phyloP scores from a whole-genome alignment of 208 protist species.

The Leishmania tarentolae region DNA sequence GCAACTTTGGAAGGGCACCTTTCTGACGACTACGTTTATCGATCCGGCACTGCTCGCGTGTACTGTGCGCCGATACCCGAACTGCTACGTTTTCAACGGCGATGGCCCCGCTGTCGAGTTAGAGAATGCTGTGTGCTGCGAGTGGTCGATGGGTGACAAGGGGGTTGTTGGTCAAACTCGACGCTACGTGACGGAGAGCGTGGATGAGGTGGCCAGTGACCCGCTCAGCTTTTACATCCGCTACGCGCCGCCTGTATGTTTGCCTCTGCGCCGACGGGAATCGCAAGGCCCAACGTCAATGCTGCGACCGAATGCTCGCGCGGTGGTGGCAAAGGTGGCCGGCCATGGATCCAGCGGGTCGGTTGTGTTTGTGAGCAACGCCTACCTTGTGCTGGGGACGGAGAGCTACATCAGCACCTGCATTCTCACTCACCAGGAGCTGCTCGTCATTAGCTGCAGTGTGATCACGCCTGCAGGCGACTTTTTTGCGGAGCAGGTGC shows the following conservation, averaged over 20 bases:
- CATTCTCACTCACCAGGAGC: conserved; percentile 49
- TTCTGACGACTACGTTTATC: conserved; percentile 48
- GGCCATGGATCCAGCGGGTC: conserved; percentile 17
- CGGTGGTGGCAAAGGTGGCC: conserved; percentile 49
- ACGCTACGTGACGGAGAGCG: conserved; percentile 25
- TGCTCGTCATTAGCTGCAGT: conserved; percentile 72
- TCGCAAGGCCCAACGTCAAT: conserved; percentile 2
- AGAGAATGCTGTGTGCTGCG: conserved; percentile 17
- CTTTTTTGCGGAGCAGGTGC: conserved; percentile 57
- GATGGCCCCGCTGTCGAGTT: not conserved
- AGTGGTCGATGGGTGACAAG: conserved; percentile 36
- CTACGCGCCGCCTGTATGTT: conserved; percentile 51
- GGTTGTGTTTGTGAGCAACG: conserved; percentile 58
- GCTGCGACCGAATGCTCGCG: conserved; percentile 42
- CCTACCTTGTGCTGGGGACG: conserved; percentile 59
- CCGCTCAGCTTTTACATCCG: conserved; percentile 57
- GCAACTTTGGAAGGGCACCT: conserved; percentile 31
- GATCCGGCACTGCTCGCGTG: conserved; percentile 43
- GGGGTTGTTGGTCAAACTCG: conserved; percentile 35
- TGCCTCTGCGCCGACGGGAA: conserved; percentile 33
- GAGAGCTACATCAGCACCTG: conserved; percentile 65
- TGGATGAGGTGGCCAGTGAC: conserved; percentile 42
- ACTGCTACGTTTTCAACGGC: conserved; percentile 27
- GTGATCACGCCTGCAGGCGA: conserved; percentile 57
- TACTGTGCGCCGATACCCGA: conserved; percentile 19